A percentile compares a stretch with the other conserved stretches of the same genome.
Evolutionary conservation across 2,329 filamentous ascomycete genomes (phyloP).

Genomic region (Verruconis gallopava): DNA sequence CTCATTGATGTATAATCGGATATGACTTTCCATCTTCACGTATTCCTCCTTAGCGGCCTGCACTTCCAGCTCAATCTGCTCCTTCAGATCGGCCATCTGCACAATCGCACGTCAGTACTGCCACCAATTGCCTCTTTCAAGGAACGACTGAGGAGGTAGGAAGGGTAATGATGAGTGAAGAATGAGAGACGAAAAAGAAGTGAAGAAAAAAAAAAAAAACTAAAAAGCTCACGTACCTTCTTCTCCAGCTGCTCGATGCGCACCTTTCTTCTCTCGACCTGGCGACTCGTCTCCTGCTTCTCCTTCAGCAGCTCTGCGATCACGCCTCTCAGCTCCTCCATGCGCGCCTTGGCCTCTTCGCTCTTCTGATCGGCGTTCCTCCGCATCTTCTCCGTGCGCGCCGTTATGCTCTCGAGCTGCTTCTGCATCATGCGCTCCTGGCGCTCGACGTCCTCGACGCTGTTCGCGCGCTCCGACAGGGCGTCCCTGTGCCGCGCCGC

Average conservation of each 20-base stretch:
- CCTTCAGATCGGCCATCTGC: slow-evolving; percentile 95
- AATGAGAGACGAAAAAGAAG: slow-evolving; percentile 1
- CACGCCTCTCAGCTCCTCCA: slow-evolving; percentile 74
- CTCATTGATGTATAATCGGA: slow-evolving; percentile 94
- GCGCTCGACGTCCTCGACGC: slow-evolving; percentile 81
- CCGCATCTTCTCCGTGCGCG: slow-evolving; percentile 72
- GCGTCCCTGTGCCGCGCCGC: slow-evolving; percentile 76
- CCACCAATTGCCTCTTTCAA: too few relatives aligned
- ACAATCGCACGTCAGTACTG: too few relatives aligned
- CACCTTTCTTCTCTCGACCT: slow-evolving; percentile 86
- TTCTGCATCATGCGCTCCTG: slow-evolving; percentile 72
- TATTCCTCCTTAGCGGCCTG: slow-evolving; percentile 87
- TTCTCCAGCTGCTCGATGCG: slow-evolving; percentile 97
- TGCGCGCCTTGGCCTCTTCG: slow-evolving; percentile 66
- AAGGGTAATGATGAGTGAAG: background rate
- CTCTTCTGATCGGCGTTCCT: slow-evolving; percentile 72
- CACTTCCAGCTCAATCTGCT: slow-evolving; percentile 92
- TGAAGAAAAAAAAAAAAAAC: slow-evolving; percentile 8
- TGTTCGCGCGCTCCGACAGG: slow-evolving; percentile 75
- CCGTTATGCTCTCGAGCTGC: slow-evolving; percentile 73
- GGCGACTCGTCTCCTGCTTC: slow-evolving; percentile 70
- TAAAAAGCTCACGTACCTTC: slow-evolving; percentile 61
- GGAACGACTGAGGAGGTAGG: background rate
- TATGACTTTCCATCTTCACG: slow-evolving; percentile 92
- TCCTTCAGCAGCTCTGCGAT: slow-evolving; percentile 77